phyloP scores from a whole-genome alignment of 2,329 filamentous ascomycete species.

The Penicillium sp. region DNA sequence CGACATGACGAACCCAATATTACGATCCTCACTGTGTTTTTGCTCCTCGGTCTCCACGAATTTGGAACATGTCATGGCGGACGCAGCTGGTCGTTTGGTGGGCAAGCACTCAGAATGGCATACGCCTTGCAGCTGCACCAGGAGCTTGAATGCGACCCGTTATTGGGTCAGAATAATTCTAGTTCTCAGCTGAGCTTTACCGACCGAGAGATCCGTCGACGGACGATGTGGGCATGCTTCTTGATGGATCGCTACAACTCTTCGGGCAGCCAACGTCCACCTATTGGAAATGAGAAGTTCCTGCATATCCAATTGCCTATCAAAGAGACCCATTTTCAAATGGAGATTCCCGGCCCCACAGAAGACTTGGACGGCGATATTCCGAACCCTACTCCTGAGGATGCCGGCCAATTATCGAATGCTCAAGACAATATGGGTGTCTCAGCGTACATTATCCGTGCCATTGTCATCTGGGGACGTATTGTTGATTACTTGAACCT shows the following conservation, averaged over 20 bases:
- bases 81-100: conserved; percentile 92
- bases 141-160: conserved; percentile 82
- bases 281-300: conserved; percentile 87
- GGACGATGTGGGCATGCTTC: conserved; percentile 98
- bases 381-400: conserved; percentile 63
- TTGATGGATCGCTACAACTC: conserved; percentile 98
- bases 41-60: conserved; percentile 88
- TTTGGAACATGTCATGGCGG: conserved; percentile 97
- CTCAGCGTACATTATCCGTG: conserved; percentile 83
- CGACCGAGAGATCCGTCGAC: conserved; percentile 86
- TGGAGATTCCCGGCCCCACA: conserved; percentile 87
- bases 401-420: conserved; percentile 67
- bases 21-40: conserved; percentile 87
- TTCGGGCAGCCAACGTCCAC: conserved; percentile 88
- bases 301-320: conserved; percentile 89
- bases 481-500: conserved; percentile 90
- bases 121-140: conserved; percentile 93
- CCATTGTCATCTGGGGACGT: conserved; percentile 85
- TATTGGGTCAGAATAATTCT: conserved; percentile 60
- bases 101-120: conserved; percentile 94
- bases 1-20: conserved; percentile 96
- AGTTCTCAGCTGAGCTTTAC: conserved; percentile 77
- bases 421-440: conserved; percentile 89
- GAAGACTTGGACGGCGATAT: conserved; percentile 78
- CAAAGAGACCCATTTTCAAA: conserved; percentile 84